Evolutionary conservation across 768 basidiomycete genomes (phyloP), one percentile per base, ranked within the genome.

Genomic region (Pleurotus giganteus): DNA sequence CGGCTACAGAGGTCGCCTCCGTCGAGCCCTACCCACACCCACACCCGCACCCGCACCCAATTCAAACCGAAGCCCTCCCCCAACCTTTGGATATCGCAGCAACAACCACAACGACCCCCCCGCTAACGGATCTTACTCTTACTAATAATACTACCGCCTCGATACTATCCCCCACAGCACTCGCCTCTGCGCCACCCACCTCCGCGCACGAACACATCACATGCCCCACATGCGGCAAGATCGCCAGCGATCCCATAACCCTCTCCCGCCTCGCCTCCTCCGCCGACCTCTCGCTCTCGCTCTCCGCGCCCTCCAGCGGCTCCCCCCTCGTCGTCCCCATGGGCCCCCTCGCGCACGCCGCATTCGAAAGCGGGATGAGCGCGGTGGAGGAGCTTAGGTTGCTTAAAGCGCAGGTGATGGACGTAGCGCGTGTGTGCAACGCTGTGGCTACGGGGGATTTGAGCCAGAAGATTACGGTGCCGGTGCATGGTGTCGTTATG

Each of bases 381-480:
- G 84, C 84, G n/a, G 81, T 85, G 11, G 84, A 90, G 66, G 90
- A 94, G 70, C 78, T 93, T 29, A 81, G 80, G 60, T 69, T 91
- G 31, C 79, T 94, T 56, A 90, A 90, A 68, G 88, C 89, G 19
- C 91, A 93, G 71, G 89, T 93, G 0, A 87, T 91, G 71, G 76
- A 91, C 61, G 87, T 90, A 43, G 88, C 88, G 17, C 74, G 88
- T 27, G 89, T 91, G 29, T 91, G 89, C 67, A 87, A 88, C 65
- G 89, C 89, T 15, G 88, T 90, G 47, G 89, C 88, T 2, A 74
- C 79, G 3, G 89, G 89, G 7, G 88, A 90, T 61, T 65, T 91
- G 53, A 85, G 84, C 47, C 84, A 89, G 67, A 88, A 89, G 71
- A 89, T 91, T 55, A 85, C 86, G 21, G 88, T 89, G 15, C 83